Evolutionary conservation across 768 basidiomycete genomes (phyloP).

Genomic region (Phylloporus scabripes): DNA sequence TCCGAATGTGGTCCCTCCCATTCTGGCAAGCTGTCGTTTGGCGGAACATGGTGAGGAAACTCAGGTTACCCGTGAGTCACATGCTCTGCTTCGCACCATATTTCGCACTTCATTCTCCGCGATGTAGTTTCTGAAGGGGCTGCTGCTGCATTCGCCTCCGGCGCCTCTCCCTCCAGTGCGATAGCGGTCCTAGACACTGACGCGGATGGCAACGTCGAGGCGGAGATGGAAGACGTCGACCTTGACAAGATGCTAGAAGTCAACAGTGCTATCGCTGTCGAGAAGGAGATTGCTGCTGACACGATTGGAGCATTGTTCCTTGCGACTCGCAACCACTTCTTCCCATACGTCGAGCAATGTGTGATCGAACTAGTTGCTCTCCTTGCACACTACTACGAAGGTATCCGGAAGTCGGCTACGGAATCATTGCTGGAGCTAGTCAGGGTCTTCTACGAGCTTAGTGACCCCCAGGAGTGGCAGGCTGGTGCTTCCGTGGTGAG

Average conservation of each 20-base stretch:
- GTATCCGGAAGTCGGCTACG: constrained; percentile 90
- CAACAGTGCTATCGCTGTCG: constrained; percentile 94
- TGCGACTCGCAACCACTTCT: constrained; percentile 75
- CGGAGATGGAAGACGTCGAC: constrained; percentile 74
- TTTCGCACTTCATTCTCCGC: constrained; percentile 2
- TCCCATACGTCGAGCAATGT: constrained; percentile 83
- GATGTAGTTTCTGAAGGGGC: constrained; percentile 45
- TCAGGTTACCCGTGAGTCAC: constrained; percentile 37
- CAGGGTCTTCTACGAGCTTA: constrained; percentile 86
- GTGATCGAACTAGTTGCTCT: constrained; percentile 74
- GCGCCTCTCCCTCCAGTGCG: constrained; percentile 65
- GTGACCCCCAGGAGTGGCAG: constrained; percentile 76
- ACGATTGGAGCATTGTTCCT: constrained; percentile 89
- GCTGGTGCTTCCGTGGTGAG: constrained; percentile 64
- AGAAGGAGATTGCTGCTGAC: constrained; percentile 98
- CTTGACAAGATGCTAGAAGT: constrained; percentile 86
- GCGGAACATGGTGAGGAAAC: constrained; percentile 66
- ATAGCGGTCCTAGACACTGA: constrained; percentile 56
- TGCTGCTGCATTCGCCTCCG: constrained; percentile 63
- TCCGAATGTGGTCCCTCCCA: constrained; percentile 76
- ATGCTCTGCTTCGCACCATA: not conserved
- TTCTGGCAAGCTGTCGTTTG: constrained; percentile 80
- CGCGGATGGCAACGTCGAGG: constrained; percentile 49
- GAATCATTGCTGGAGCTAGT: constrained; percentile 86
- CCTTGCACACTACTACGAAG: constrained; percentile 92